Percentiles rank a stretch among this genome's conserved stretches.
These are phyloP conservation scores for Cercospora nicotianae DNA, from an alignment of 2,329 filamentous ascomycete genomes.

Conservation along the genomic window DNA sequence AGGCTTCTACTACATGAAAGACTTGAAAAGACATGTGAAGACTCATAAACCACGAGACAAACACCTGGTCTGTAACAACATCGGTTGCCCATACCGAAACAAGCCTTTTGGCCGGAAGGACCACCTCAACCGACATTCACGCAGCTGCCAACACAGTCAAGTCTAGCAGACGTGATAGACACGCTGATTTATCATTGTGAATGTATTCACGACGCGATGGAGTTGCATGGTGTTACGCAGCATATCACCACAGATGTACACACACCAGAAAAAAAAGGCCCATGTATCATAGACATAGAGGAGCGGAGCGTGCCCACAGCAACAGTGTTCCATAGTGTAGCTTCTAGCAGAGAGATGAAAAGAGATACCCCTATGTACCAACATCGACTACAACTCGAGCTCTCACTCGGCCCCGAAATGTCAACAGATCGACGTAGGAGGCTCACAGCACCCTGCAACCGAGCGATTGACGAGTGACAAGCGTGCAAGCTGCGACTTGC, in stretches of 20 bases:
- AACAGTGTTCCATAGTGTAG: neutral
- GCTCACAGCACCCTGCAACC: neutral
- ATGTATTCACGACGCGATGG: neutral
- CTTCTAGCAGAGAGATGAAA: neutral
- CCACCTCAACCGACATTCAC: neutral
- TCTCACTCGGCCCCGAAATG: neutral
- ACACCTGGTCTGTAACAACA: slow-evolving; percentile 12
- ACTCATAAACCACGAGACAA: slow-evolving; percentile 7
- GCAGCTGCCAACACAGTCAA: slow-evolving; percentile 1
- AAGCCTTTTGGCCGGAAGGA: slow-evolving; percentile 12
- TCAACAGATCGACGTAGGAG: neutral
- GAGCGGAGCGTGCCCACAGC: neutral
- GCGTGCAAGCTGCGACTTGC: neutral
- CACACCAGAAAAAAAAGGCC: neutral
- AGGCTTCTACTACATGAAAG: slow-evolving; percentile 9
- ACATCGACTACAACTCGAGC: too few species aligned
- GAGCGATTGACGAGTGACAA: neutral
- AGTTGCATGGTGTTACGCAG: neutral
- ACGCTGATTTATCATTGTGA: neutral
- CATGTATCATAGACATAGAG: neutral
- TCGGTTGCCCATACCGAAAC: slow-evolving; percentile 7
- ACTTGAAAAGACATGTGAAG: slow-evolving; percentile 11
- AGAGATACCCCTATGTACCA: too few species aligned
- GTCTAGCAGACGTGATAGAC: neutral
- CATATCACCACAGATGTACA: neutral